phyloP scores from a whole-genome alignment of 805 yeast species.

The Blastobotrys parvus region DNA sequence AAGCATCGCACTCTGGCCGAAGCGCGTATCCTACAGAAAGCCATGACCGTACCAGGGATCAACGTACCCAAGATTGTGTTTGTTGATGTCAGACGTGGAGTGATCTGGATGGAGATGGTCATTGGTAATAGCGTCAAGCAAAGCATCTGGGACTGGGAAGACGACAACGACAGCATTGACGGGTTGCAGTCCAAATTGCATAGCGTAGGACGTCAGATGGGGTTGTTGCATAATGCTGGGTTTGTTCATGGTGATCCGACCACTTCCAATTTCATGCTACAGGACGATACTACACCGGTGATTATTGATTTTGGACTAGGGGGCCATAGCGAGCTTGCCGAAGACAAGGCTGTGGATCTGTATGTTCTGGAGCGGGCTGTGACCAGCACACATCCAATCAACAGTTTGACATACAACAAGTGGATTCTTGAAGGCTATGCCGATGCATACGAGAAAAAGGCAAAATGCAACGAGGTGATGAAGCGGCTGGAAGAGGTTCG shows the following conservation, averaged over 20 bases:
- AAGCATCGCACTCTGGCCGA: slow-evolving; percentile 79
- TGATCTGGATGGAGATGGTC: slow-evolving; percentile 81
- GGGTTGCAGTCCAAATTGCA: slow-evolving; percentile 12
- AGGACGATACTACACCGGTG: slow-evolving; percentile 34
- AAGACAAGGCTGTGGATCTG: slow-evolving; percentile 95
- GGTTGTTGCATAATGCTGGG: slow-evolving; percentile 62
- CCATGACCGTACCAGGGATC: slow-evolving; percentile 40
- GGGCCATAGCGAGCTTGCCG: slow-evolving; percentile 63
- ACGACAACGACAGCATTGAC: slow-evolving; percentile 10
- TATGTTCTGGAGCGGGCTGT: slow-evolving; percentile 92
- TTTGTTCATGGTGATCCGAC: slow-evolving; percentile 93
- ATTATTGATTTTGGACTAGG: slow-evolving; percentile 91
- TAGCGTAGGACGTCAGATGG: slow-evolving; percentile 60
- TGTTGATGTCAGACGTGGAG: slow-evolving; percentile 68
- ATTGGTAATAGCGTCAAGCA: slow-evolving; percentile 39
- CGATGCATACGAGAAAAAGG: slow-evolving; percentile 18
- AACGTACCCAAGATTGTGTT: slow-evolving; percentile 66
- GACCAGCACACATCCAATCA: slow-evolving; percentile 78
- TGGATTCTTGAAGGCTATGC: slow-evolving; percentile 70
- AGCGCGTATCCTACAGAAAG: slow-evolving; percentile 61
- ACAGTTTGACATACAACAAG: slow-evolving; percentile 51
- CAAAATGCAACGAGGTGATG: slow-evolving; percentile 40
- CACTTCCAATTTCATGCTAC: slow-evolving; percentile 70
- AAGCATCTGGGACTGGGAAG: slow-evolving; percentile 34
- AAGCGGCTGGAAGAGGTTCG: slow-evolving; percentile 75